Conservation (phyloP, 2,329 filamentous ascomycete genomes). For the Mycocentrospora acerina region DNA sequence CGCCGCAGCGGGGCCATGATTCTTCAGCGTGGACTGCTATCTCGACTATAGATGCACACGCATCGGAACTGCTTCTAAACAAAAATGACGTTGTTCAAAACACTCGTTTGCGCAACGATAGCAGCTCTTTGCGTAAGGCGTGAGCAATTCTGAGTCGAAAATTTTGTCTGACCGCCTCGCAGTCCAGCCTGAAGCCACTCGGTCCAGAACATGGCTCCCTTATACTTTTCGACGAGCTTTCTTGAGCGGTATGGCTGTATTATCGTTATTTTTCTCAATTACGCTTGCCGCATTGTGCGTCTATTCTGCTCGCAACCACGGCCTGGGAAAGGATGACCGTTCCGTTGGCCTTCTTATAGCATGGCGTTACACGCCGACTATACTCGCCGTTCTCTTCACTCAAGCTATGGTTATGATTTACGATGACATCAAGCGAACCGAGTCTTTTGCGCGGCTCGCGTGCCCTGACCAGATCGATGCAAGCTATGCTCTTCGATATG, state of each 20-base stretch:
- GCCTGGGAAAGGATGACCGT: conserved; percentile 9
- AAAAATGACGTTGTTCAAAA: neutral
- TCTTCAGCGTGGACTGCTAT: neutral
- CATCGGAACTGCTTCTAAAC: neutral
- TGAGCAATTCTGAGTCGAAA: neutral
- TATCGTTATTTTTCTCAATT: conserved; percentile 4
- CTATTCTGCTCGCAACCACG: conserved; percentile 10
- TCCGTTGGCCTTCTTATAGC: conserved; percentile 1
- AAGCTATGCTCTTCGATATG: neutral
- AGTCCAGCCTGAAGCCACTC: neutral
- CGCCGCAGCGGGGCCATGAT: neutral
- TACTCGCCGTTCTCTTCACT: conserved; percentile 11
- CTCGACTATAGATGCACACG: neutral
- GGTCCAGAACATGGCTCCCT: conserved; percentile 9
- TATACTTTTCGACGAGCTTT: conserved; percentile 10
- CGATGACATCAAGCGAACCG: conserved; percentile 14
- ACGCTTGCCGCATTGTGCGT: conserved; percentile 7
- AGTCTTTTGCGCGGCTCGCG: conserved; percentile 13
- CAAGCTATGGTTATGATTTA: conserved; percentile 10
- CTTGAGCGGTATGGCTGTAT: conserved; percentile 4
- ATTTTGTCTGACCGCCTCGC: neutral
- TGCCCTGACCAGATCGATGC: neutral
- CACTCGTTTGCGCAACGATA: neutral
- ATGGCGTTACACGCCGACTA: conserved; percentile 12
- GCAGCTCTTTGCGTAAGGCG: neutral